A percentile compares a stretch with the other conserved stretches of the same genome.
Conservation (phyloP, 495 filamentous ascomycete genomes). For the Podospora bellae-mahoneyi region DNA sequence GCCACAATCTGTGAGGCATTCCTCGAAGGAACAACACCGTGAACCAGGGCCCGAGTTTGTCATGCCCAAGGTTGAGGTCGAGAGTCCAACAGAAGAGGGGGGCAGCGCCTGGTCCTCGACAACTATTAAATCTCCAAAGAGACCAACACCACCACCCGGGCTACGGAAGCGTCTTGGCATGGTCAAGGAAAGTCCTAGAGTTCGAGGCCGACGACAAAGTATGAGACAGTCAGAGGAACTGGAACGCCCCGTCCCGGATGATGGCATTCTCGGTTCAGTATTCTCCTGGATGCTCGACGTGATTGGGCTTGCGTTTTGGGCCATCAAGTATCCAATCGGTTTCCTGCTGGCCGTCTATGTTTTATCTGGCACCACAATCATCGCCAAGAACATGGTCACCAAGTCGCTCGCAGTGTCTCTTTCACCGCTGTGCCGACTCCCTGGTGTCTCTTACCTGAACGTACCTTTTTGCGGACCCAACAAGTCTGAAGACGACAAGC, state of each 20-base stretch:
- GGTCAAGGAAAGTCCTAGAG: conserved; percentile 12
- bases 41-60: conserved; percentile 39
- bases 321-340: conserved; percentile 54
- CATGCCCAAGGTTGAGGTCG: conserved; percentile 42
- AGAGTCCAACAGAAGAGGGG: conserved; percentile 24
- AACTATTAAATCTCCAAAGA: conserved; percentile 16
- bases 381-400: conserved; percentile 51
- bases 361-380: conserved; percentile 44
- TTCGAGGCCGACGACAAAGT: conserved; percentile 11
- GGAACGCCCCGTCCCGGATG: neutral
- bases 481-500: conserved; percentile 15
- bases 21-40: conserved; percentile 33
- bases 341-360: conserved; percentile 53
- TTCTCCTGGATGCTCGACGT: conserved; percentile 48
- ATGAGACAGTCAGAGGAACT: conserved; percentile 1
- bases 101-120: conserved; percentile 28
- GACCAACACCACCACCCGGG: conserved; percentile 17
- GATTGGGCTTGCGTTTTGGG: conserved; percentile 47
- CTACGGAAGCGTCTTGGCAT: conserved; percentile 28
- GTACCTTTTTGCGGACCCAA: conserved; percentile 57
- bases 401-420: conserved; percentile 48
- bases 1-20: conserved; percentile 36
- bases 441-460: conserved; percentile 54
- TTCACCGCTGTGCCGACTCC: conserved; percentile 63
- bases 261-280: conserved; percentile 13